Evolutionary conservation across 352 stramenopile genomes (phyloP).

Genomic region (Pythium aquatile): DNA sequence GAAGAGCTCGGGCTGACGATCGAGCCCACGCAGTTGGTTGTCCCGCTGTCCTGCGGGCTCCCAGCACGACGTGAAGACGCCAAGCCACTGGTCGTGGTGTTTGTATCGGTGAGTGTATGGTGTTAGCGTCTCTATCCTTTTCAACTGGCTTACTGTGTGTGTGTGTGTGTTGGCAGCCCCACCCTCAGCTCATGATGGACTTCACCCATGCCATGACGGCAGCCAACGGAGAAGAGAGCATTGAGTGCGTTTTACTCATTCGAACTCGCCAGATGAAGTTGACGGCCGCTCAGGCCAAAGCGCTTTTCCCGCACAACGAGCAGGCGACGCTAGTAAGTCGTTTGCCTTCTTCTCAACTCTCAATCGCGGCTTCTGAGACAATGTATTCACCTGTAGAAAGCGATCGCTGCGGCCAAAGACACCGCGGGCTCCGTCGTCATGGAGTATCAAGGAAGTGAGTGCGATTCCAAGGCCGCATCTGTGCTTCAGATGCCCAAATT

Average conservation of each 20-base stretch:
- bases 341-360: neutral
- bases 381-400: constrained; percentile 27
- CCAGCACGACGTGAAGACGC: constrained; percentile 30
- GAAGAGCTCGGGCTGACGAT: constrained; percentile 47
- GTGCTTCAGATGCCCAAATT: constrained; percentile 31
- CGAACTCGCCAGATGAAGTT: constrained; percentile 56
- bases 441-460: constrained; percentile 47
- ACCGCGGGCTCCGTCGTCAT: constrained; percentile 48
- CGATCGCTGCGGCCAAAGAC: constrained; percentile 27
- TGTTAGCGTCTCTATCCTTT: neutral
- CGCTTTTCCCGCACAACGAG: constrained; percentile 31
- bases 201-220: constrained; percentile 39
- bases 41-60: constrained; percentile 49
- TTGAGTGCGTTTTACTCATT: constrained; percentile 32
- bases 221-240: neutral
- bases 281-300: constrained; percentile 33
- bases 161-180: constrained; percentile 33
- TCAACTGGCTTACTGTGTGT: neutral
- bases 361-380: neutral
- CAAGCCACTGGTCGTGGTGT: constrained; percentile 40
- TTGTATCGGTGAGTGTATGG: constrained; percentile 21
- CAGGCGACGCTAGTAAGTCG: constrained; percentile 3
- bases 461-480: constrained; percentile 23
- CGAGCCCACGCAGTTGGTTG: constrained; percentile 39
- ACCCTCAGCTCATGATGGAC: constrained; percentile 41